Conservation (phyloP, 176 grass and related monocot species). For the Leersia perrieri region DNA sequence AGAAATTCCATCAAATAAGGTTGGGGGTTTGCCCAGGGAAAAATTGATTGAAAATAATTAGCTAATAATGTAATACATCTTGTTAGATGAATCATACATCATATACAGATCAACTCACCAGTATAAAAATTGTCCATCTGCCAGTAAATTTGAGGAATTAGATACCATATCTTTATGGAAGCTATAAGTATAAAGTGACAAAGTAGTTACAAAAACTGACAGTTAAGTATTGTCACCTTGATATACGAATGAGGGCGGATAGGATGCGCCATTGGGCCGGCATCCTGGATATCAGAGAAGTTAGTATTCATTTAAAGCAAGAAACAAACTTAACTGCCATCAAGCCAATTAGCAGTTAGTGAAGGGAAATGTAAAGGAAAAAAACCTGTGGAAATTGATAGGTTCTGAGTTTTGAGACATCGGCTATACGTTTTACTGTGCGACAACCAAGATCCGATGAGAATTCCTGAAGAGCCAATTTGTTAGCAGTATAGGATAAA, state of each 20-base stretch:
- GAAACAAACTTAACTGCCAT: slow-evolving; percentile 27
- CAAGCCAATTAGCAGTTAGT: slow-evolving; percentile 5
- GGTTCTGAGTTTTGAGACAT: slow-evolving; percentile 90
- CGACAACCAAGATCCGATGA: slow-evolving; percentile 93
- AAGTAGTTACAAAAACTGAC: slow-evolving; percentile 20
- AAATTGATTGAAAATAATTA: slow-evolving; percentile 18
- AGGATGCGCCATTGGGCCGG: slow-evolving; percentile 97
- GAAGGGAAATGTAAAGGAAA: slow-evolving; percentile 10
- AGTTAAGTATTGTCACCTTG: slow-evolving; percentile 61
- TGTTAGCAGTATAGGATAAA: slow-evolving; percentile 24
- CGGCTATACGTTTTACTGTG: slow-evolving; percentile 88
- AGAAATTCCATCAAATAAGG: slow-evolving; percentile 34
- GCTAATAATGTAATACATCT: background rate
- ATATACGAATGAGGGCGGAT: slow-evolving; percentile 97
- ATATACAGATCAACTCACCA: slow-evolving; percentile 41
- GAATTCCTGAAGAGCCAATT: slow-evolving; percentile 69
- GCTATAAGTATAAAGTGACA: background rate
- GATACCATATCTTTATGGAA: slow-evolving; percentile 4
- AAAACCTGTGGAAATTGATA: slow-evolving; percentile 98
- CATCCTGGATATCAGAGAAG: slow-evolving; percentile 69
- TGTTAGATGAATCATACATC: slow-evolving; percentile 9
- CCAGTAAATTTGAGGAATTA: slow-evolving; percentile 45
- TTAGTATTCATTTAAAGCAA: slow-evolving; percentile 23
- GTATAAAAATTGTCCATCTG: slow-evolving; percentile 99
- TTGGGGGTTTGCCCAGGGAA: background rate